phyloP scores from a whole-genome alignment of 2,329 filamentous ascomycete species.

The Scortechinia acanthostroma region DNA sequence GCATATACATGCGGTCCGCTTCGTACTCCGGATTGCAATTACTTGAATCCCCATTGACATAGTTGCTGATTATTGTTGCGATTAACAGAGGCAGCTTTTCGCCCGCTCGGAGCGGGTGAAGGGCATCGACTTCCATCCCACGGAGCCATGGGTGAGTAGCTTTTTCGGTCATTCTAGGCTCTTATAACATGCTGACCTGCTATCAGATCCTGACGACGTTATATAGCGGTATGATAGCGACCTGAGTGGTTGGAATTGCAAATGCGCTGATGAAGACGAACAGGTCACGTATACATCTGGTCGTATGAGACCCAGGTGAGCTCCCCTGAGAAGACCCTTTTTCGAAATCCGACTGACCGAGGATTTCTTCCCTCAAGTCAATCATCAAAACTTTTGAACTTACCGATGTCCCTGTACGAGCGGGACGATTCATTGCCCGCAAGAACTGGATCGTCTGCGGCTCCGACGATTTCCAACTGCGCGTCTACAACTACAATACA shows the following conservation, averaged over 20 bases:
- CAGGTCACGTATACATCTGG: conserved; percentile 96
- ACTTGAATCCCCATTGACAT: neutral
- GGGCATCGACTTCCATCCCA: conserved; percentile 92
- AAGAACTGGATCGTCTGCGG: conserved; percentile 99
- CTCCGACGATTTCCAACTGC: conserved; percentile 79
- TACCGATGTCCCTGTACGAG: conserved; percentile 94
- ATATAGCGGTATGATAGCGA: conserved; percentile 71
- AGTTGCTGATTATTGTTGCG: neutral
- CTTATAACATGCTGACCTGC: neutral
- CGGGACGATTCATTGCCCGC: conserved; percentile 88
- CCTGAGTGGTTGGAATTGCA: neutral
- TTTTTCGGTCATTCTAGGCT: neutral
- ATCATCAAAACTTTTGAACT: conserved; percentile 99
- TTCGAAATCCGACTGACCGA: neutral
- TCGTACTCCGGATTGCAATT: neutral
- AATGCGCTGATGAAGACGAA: neutral
- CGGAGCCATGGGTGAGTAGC: conserved; percentile 66
- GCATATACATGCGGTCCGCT: too few relatives aligned
- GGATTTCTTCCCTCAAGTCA: conserved; percentile 41
- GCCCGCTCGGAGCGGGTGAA: conserved; percentile 93
- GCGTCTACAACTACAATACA: conserved; percentile 98
- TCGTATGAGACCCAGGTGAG: conserved; percentile 74
- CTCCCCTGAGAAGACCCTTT: neutral
- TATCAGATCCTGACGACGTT: conserved; percentile 76
- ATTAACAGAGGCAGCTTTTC: conserved; percentile 68